Base-by-base conservation (phyloP, 2,329 filamentous ascomycete genomes). In the Cytospora piceae region DNA sequence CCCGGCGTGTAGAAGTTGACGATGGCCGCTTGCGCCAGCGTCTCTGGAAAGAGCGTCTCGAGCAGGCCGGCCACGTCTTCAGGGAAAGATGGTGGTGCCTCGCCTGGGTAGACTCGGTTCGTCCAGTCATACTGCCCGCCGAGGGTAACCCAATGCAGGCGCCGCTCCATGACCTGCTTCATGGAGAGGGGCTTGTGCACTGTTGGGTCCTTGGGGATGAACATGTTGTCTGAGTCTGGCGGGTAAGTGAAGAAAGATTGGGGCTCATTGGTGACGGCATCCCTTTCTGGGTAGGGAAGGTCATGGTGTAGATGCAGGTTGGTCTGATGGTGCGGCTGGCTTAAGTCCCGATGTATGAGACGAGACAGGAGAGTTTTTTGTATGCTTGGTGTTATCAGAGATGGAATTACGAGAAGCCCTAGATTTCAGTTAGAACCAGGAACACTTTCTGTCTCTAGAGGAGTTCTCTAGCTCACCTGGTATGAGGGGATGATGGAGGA, bases 111-210 rank as follows among this genome's bases (percentile, higher is more conserved):
- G 15, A 86, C 80, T 70, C 96, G 94, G 64, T 87, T 86, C 0
- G 93, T 96, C 95, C 94, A 98, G 79, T 98, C 92, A 76, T 98
- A 98, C 76, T 98, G 95, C 0, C 93, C 94, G 58, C 95, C 95
- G 3, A 99, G 85, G 0, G 94, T 98, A 52, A 96, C 86, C 95
- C 95, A 99, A 71, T 94, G 92, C 29, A 98, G 84, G 68, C 92
- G 94, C 69, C 89, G 90, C 65, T 89, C 86, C 53, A 98, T 82
- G 34, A 94, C 86, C 72, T 89, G 88, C 58, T 85, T 81, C 61
- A 91, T 81, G 2, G 86, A 84, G 12, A 97, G 80, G 2, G 92
- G 83, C 67, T 89, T 91, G 77, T 97, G 94, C n/a, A 93, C 78
- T 0, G 76, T 69, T 0, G 90, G 82, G 72, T 96, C 88, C 63